Evolutionary conservation across 306 rosid genomes (phyloP), one percentile per base, ranked within the genome.

Genomic region (Alnus glutinosa): DNA sequence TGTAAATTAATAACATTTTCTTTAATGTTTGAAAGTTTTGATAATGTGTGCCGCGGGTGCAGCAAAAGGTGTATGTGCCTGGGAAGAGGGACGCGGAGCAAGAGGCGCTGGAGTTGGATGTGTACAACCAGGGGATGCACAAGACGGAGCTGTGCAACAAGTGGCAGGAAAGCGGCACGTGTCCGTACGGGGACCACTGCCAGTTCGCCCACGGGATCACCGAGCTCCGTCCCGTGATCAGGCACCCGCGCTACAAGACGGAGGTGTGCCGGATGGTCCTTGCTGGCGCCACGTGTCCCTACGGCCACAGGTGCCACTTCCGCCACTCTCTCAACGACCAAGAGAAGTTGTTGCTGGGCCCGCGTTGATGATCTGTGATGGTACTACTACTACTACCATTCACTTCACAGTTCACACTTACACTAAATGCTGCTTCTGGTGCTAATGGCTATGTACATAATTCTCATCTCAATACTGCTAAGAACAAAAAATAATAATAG

Each of bases 231-330:
- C 98, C 98, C 0, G 94, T 95, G 62, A 87, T 92, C 71, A 84
- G 98, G 86, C 98, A 95, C 84, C 98, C 98, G 30, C 92, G 98
- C 77, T 92, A 95, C 88, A 93, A 95, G 90, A 95, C 98, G 9
- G 88, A 92, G 78, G 87, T 95, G 46, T 95, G 98, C 91, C 87
- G 98, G 83, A 92, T 95, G 97, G 92, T 92, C 34, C 87, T 91
- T 48, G 78, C 94, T 12, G 93, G 97, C 3, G 88, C 85, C 10
- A 79, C 61, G 13, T 95, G 98, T 77, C 97, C 98, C 1, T 95
- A 95, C 51, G 98, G 94, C 55, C 98, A 95, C 78, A 86, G 98
- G 63, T 95, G 98, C 83, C 98, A 92, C 84, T 95, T 95, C 86
- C 98, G 98, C 75, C 98, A 95, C 71, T 89, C 98, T 37, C 97